phyloP scores from a whole-genome alignment of 208 protist genomes.

The Trypanosoma scelopori region DNA sequence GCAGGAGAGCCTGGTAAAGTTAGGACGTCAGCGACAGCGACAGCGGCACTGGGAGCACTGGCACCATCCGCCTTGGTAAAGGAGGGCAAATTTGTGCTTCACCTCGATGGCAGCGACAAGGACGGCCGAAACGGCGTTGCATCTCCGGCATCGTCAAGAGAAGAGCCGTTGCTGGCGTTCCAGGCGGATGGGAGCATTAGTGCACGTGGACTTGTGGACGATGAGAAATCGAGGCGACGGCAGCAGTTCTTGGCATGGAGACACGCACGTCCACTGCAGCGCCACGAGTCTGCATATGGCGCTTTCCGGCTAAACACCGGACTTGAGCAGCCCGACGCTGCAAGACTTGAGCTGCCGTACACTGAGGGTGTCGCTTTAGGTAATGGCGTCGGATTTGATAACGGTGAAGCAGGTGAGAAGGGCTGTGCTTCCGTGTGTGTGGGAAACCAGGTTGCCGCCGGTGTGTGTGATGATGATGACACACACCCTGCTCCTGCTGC shows the following conservation, averaged over 20 bases:
- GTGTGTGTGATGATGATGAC: background rate
- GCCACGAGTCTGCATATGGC: slow-evolving; percentile 38
- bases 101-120: slow-evolving; percentile 4
- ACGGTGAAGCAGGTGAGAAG: background rate
- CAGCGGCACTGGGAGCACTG: slow-evolving; percentile 9
- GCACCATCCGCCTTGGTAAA: too few relatives aligned
- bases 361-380: background rate
- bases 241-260: slow-evolving; percentile 68
- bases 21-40: background rate
- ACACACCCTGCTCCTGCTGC: background rate
- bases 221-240: slow-evolving; percentile 23
- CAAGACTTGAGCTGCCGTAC: slow-evolving; percentile 33
- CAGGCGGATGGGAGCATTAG: background rate
- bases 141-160: background rate
- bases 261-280: slow-evolving; percentile 32
- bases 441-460: background rate
- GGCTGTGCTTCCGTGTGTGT: background rate
- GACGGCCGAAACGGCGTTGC: background rate
- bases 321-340: slow-evolving; percentile 47
- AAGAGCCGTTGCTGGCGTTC: slow-evolving; percentile 11
- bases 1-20: background rate
- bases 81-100: slow-evolving; percentile 21
- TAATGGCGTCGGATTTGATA: background rate
- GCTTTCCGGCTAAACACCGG: slow-evolving; percentile 75
- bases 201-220: background rate